Percentiles rank a stretch among this genome's conserved stretches.
Evolutionary conservation across 176 grass and related monocot species (phyloP).

Genomic region (Rhynchospora breviuscula): DNA sequence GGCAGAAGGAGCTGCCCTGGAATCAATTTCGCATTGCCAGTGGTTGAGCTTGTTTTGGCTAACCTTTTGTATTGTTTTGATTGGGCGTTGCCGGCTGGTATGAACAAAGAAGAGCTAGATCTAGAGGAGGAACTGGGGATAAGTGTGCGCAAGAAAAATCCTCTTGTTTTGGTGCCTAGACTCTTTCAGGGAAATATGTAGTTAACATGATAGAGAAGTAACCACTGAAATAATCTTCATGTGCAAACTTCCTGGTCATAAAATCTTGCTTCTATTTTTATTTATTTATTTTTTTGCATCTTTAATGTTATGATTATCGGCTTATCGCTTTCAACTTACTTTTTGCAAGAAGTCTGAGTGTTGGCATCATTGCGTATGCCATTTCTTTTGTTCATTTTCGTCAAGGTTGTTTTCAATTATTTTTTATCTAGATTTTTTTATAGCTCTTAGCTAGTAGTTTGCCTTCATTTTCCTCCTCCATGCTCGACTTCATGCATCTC

Average conservation of each 20-base stretch:
- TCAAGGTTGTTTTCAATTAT: too few relatives aligned
- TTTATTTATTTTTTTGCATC: background rate
- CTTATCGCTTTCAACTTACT: background rate
- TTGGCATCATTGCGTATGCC: too few relatives aligned
- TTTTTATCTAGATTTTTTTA: too few relatives aligned
- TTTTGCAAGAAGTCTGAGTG: too few relatives aligned
- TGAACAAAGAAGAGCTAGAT: conserved; percentile 25
- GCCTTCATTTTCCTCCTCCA: too few relatives aligned
- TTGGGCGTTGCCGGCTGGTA: conserved; percentile 34
- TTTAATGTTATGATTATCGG: background rate
- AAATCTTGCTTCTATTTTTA: background rate
- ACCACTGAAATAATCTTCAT: background rate
- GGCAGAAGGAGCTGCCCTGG: conserved; percentile 62
- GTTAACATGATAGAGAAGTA: background rate
- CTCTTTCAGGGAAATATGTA: background rate
- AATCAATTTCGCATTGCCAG: conserved; percentile 42
- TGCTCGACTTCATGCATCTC: too few relatives aligned
- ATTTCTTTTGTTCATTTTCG: too few relatives aligned
- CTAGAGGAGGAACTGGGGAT: conserved; percentile 40
- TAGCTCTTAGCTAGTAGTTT: too few relatives aligned
- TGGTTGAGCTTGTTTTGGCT: conserved; percentile 53
- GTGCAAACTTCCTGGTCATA: background rate
- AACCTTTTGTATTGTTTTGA: conserved; percentile 60
- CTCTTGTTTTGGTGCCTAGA: conserved; percentile 35
- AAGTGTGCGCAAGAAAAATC: conserved; percentile 43